phyloP scores from a whole-genome alignment of 2,329 filamentous ascomycete genomes.

The Phialophora chinensis region DNA sequence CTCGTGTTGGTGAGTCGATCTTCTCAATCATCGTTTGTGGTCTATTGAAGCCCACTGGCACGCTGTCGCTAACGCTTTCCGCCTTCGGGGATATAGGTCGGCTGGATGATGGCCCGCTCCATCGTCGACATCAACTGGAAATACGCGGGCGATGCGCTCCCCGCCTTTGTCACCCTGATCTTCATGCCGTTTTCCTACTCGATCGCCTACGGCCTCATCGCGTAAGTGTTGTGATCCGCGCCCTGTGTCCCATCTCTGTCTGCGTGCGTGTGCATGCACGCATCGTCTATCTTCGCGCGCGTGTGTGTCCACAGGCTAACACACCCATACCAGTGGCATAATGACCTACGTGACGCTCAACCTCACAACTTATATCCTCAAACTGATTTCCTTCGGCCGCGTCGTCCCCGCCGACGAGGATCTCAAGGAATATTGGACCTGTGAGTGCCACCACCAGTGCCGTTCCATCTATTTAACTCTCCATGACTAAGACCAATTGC shows the following conservation, averaged over 20 bases:
- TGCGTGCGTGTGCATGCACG: too few relatives aligned
- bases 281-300: too few relatives aligned
- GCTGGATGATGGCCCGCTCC: constrained; percentile 29
- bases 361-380: constrained; percentile 69
- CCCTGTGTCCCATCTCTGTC: too few relatives aligned
- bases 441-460: too few relatives aligned
- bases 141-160: constrained; percentile 82
- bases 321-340: constrained; percentile 59
- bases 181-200: constrained; percentile 91
- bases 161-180: constrained; percentile 81
- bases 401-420: constrained; percentile 76
- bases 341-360: constrained; percentile 79
- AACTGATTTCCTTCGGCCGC: constrained; percentile 68
- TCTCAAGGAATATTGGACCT: constrained; percentile 80
- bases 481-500: too few relatives aligned
- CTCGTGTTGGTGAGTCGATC: constrained; percentile 73
- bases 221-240: constrained; percentile 40
- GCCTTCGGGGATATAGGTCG: not conserved
- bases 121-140: constrained; percentile 86
- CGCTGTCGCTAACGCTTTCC: not conserved
- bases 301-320: not conserved
- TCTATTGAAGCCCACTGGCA: too few relatives aligned
- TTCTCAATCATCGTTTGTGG: not conserved
- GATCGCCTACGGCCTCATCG: constrained; percentile 85
- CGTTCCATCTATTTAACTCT: too few relatives aligned